Base-by-base conservation (phyloP, 106 monocot species). In the Dendrobium nobile region DNA sequence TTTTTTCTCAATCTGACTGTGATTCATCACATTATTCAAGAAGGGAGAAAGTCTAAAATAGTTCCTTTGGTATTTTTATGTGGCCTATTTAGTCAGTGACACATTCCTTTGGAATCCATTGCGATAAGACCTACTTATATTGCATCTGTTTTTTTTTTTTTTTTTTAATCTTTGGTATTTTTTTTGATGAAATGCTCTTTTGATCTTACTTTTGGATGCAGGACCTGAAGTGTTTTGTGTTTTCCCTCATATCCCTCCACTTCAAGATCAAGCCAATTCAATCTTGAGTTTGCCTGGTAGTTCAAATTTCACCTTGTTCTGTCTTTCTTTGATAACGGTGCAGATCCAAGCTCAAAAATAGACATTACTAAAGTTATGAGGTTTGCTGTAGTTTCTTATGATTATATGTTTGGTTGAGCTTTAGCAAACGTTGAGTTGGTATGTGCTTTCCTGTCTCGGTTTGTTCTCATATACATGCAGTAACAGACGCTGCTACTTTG, bases 181-280 rank as follows among this genome's bases (percentile, higher is more conserved):
- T 8, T 61, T 61, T 8, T 51, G n/a, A 20, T 64, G 5, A 37
- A 74, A 74, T 42, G 20, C 19, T 42, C 1, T 41, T 43, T 74
- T 19, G 41, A 44, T 74, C 43, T 74, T 74, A 13, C 9, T 33
- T 37, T 70, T 70, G 51, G 70, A 37, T 78, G 78, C 78, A 78
- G 78, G 78, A 78, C 40, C 20, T 78, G 56, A 78, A 78, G 59
- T 78, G 78, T 10, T 78, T 78, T 41, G 78, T 78, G 33, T 78
- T 78, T 27, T 78, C 78, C 24, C 78, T 78, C 40, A 78, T 78
- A 28, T 78, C 78, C 13, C 78, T 78, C 19, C 78, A 78, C 59
- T 78, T 78, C 59, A 78, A 78, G 78, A 78, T 78, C 78, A 78
- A 78, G 41, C 78, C 78, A 41, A 78, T 78, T 61, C 78, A 78